A percentile compares a stretch with the other conserved stretches of the same genome.
Evolutionary conservation across 495 filamentous ascomycete species (phyloP).

Genomic region (Durotheca rogersii): DNA sequence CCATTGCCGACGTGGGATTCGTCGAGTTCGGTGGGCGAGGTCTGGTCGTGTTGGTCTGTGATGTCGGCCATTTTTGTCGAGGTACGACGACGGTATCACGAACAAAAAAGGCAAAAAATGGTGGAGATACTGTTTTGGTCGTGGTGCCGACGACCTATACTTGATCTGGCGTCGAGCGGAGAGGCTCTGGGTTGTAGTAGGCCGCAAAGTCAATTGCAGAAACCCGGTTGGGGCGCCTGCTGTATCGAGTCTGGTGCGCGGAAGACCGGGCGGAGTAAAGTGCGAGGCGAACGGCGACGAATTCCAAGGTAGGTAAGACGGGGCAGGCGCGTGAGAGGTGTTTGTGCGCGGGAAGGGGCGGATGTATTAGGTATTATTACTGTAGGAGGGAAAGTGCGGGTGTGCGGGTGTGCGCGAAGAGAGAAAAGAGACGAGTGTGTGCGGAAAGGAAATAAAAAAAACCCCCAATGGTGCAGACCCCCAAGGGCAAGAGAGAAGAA

Average conservation of each 20-base stretch:
- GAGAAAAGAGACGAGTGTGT: no score
- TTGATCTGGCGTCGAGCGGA: slow-evolving; percentile 58
- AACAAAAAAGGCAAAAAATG: slow-evolving; percentile 49
- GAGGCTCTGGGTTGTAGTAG: slow-evolving; percentile 43
- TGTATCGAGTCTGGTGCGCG: slow-evolving; percentile 54
- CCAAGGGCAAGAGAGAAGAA: no score
- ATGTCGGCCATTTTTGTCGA: slow-evolving; percentile 59
- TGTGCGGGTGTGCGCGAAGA: no score
- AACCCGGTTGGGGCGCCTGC: slow-evolving; percentile 55
- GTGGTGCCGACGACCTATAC: slow-evolving; percentile 60
- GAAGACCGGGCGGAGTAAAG: slow-evolving; percentile 41
- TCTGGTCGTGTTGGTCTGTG: slow-evolving; percentile 61
- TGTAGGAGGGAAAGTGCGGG: neutral
- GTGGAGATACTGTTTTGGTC: slow-evolving; percentile 60
- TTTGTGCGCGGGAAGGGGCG: no score
- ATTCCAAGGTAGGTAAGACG: slow-evolving; percentile 27
- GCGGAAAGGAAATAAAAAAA: no score
- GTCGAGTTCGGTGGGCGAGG: slow-evolving; percentile 60
- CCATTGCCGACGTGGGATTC: slow-evolving; percentile 67
- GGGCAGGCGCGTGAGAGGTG: no score
- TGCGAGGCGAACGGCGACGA: slow-evolving; percentile 45
- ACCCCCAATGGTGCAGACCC: no score
- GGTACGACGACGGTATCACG: slow-evolving; percentile 50
- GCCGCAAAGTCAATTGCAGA: slow-evolving; percentile 50
- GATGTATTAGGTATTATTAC: slow-evolving; percentile 19